Evolutionary conservation across 306 rosid genomes (phyloP).

Genomic region (Hylodesmum podocarpum): DNA sequence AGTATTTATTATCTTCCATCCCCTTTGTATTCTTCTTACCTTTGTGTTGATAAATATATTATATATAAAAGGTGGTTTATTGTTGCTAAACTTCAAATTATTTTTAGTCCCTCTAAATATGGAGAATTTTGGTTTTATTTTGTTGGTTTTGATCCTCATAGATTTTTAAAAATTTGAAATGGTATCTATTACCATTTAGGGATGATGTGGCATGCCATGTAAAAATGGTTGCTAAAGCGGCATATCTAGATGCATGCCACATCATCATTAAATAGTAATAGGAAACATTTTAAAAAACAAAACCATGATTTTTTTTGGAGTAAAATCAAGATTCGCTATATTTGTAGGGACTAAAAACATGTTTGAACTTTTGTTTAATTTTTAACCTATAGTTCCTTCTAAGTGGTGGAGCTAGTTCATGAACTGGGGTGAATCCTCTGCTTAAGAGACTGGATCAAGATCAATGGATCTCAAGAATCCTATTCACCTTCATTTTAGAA

Average conservation of each 20-base stretch:
- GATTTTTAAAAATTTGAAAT: background rate
- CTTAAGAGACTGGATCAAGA: background rate
- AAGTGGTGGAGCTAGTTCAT: constrained; percentile 11
- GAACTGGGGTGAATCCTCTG: background rate
- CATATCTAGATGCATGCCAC: background rate
- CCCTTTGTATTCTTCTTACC: background rate
- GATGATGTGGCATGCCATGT: background rate
- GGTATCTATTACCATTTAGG: background rate
- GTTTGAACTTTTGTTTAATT: background rate
- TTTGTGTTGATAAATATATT: background rate
- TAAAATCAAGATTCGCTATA: background rate
- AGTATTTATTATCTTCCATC: background rate
- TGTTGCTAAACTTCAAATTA: constrained; percentile 12
- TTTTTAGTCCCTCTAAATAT: background rate
- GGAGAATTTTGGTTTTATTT: background rate
- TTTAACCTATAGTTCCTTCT: background rate
- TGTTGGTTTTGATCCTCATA: background rate
- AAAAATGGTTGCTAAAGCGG: background rate
- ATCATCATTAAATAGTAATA: background rate
- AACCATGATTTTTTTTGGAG: background rate
- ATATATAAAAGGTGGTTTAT: background rate
- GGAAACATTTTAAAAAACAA: background rate
- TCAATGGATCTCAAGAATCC: constrained; percentile 4
- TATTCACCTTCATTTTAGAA: constrained; percentile 9
- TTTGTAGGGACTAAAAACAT: background rate